Conservation (phyloP, 1,284 basidiomycete species). For the Boletus sp. region DNA sequence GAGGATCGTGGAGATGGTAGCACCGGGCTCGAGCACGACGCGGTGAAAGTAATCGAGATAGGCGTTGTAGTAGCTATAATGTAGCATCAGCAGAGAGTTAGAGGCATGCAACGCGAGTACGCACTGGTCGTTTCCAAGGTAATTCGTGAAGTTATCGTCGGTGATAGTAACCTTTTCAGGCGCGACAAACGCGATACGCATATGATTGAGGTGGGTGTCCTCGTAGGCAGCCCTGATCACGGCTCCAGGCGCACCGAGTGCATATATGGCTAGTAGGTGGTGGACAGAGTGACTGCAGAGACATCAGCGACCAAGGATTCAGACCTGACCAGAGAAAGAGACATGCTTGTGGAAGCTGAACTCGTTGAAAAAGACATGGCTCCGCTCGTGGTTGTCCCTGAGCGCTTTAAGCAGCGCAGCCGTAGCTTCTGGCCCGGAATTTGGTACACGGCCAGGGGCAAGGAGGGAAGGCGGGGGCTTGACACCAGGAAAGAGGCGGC, state of each 20-base stretch:
- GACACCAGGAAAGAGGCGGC: conserved; percentile 40
- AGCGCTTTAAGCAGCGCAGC: conserved; percentile 42
- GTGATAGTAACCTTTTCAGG: conserved; percentile 35
- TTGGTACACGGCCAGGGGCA: conserved; percentile 41
- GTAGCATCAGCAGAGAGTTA: not conserved
- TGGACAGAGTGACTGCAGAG: conserved; percentile 39
- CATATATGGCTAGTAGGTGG: conserved; percentile 40
- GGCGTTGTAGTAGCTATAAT: conserved; percentile 33
- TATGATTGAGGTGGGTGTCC: conserved; percentile 31
- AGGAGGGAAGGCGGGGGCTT: conserved; percentile 34
- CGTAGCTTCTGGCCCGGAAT: conserved; percentile 47
- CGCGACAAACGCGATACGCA: conserved; percentile 35
- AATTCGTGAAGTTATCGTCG: conserved; percentile 38
- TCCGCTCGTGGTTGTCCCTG: conserved; percentile 52
- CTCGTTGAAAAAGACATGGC: conserved; percentile 62
- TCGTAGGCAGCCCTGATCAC: conserved; percentile 39
- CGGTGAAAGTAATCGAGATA: conserved; percentile 36
- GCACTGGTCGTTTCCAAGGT: conserved; percentile 41
- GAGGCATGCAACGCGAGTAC: not conserved
- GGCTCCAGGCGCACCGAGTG: conserved; percentile 38
- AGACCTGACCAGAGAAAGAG: not conserved
- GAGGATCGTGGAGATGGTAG: conserved; percentile 19
- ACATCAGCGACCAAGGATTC: not conserved
- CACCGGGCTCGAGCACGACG: conserved; percentile 30
- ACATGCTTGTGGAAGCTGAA: conserved; percentile 55